phyloP scores from a whole-genome alignment of 768 basidiomycete species.

The Boletus insuetus region DNA sequence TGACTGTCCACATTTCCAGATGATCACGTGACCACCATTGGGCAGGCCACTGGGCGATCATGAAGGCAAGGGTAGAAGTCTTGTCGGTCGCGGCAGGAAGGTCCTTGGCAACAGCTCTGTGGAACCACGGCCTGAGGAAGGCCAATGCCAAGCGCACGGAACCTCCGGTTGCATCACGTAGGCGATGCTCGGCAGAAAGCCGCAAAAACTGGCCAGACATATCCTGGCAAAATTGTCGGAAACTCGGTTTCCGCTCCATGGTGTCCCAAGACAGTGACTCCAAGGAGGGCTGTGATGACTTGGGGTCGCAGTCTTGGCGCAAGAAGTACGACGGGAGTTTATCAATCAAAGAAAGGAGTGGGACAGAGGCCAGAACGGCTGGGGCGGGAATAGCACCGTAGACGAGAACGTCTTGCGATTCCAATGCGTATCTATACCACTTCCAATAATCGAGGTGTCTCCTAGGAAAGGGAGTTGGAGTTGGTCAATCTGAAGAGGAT shows the following conservation, averaged over 20 bases:
- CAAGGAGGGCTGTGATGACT: constrained; percentile 31
- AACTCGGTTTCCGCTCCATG: constrained; percentile 56
- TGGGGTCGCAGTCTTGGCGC: constrained; percentile 32
- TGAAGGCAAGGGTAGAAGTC: constrained; percentile 43
- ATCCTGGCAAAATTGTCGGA: constrained; percentile 67
- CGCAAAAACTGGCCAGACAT: constrained; percentile 62
- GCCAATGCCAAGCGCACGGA: constrained; percentile 66
- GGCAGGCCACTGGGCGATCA: constrained; percentile 65
- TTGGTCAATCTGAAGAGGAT: not conserved
- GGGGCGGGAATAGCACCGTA: constrained; percentile 63
- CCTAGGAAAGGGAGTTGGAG: constrained; percentile 32
- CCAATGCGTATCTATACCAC: constrained; percentile 72
- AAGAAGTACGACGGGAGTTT: constrained; percentile 74
- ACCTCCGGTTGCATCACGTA: constrained; percentile 64
- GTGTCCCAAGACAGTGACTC: constrained; percentile 53
- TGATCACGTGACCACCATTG: constrained; percentile 67
- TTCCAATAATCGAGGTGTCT: constrained; percentile 66
- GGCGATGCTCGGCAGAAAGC: constrained; percentile 50
- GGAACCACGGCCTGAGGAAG: constrained; percentile 71
- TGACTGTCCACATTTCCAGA: constrained; percentile 56
- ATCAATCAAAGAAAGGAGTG: constrained; percentile 59
- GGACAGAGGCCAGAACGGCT: constrained; percentile 68
- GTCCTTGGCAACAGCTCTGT: constrained; percentile 43
- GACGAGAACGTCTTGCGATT: constrained; percentile 74
- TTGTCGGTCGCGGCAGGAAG: constrained; percentile 37